These are phyloP conservation scores for Fabrea salina DNA, from an alignment of 169 alveolate species.

Conservation along the genomic window DNA sequence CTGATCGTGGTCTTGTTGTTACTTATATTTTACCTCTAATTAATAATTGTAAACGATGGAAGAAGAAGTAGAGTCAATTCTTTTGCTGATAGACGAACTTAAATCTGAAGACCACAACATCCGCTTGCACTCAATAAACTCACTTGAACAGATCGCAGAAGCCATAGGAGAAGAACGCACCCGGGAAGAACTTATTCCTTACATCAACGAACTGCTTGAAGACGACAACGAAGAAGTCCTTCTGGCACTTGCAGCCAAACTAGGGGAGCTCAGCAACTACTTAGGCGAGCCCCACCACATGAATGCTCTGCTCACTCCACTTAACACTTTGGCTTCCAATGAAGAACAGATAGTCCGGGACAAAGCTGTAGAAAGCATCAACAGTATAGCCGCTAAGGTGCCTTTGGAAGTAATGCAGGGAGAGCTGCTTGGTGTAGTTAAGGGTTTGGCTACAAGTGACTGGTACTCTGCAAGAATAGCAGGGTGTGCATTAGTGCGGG, in stretches of 20 bases:
- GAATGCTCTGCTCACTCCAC: conserved; percentile 41
- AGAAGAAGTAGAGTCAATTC: conserved; percentile 27
- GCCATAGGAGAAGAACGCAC: conserved; percentile 79
- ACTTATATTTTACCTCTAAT: no score
- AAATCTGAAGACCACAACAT: conserved; percentile 64
- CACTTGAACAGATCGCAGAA: conserved; percentile 51
- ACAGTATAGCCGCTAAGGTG: conserved; percentile 19
- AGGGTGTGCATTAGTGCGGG: conserved; percentile 46
- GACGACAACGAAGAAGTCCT: conserved; percentile 58
- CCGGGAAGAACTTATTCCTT: conserved; percentile 69
- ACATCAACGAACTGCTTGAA: conserved; percentile 36
- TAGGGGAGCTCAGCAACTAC: conserved; percentile 50
- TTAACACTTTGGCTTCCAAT: conserved; percentile 43
- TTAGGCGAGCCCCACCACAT: conserved; percentile 25
- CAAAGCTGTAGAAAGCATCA: conserved; percentile 46
- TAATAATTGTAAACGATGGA: conserved; percentile 29
- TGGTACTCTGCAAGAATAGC: conserved; percentile 52
- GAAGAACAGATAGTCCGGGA: conserved; percentile 62
- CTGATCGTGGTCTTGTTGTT: no score
- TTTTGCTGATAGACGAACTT: conserved; percentile 68
- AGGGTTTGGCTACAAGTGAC: conserved; percentile 47
- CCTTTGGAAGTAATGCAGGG: not conserved
- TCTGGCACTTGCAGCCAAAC: conserved; percentile 48
- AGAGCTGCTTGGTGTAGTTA: conserved; percentile 39
- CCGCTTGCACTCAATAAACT: conserved; percentile 62